Evolutionary conservation across 805 yeast species (phyloP), one percentile per base, ranked within the genome.

Genomic region (Ogataea nitratoaversa): DNA sequence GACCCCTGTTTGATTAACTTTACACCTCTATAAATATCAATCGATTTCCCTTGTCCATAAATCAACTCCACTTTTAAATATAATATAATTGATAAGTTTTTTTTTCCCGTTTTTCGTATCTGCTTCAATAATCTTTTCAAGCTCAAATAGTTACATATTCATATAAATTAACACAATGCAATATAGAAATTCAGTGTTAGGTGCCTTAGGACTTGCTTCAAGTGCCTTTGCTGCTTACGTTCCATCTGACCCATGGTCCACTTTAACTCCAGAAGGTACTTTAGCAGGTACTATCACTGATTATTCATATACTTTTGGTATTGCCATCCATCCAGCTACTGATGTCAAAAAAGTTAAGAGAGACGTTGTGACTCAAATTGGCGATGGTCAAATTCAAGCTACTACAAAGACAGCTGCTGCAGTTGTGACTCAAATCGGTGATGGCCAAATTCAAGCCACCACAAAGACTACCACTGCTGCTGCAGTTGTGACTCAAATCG

Each of bases 241-340:
- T 50, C 84, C 84, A 47, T 62, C 79, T 39, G 82, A 76, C 44
- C 79, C 82, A 53, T 83, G 84, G 84, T 63, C 83, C 40, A 79
- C 88, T 40, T 71, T 84, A 62, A 82, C 89, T 29, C 90, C 93
- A 50, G 42, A 62, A 31, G 75, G 74, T 35, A 55, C 72, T 34
- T 70, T 71, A 44, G 49, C 76, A 9, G 78, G 79, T 54, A 82
- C 78, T 46, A 51, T 71, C 37, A 76, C 85, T 35, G 77, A 77
- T 52, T 75, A 74, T 71, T 42, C 76, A 27, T 59, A 66, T 33
- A 57, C 72, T 36, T 83, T 83, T 54, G 91, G 90, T 67, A 82
- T 83, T 54, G 84, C 83, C 44, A 78, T 83, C 48, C 65, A 70
- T 47, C 75, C 83, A 44, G 41, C 75, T 36, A 47, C 53, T 17